Evolutionary conservation across 2,329 filamentous ascomycete genomes (phyloP).

Genomic region (Botrytis squamosa): DNA sequence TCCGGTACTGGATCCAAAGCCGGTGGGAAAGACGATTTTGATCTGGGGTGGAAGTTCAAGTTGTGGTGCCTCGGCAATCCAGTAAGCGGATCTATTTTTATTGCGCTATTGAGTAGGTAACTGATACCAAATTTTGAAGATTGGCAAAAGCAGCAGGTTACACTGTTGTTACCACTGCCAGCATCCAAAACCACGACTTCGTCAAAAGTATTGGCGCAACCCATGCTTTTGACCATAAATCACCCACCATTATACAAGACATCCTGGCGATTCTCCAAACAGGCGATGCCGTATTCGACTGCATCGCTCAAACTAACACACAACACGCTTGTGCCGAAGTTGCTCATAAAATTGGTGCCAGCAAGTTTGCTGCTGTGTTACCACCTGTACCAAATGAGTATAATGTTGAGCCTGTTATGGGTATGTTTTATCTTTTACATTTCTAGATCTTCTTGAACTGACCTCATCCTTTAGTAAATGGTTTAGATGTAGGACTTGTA

Average conservation of each 20-base stretch:
- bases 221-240: constrained; percentile 47
- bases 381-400: constrained; percentile 26
- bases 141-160: constrained; percentile 40
- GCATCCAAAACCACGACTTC: constrained; percentile 45
- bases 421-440: constrained; percentile 25
- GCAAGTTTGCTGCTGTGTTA: constrained; percentile 26
- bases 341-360: constrained; percentile 33
- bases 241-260: constrained; percentile 24
- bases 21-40: constrained; percentile 28
- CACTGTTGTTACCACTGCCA: constrained; percentile 47
- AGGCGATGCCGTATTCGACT: constrained; percentile 31
- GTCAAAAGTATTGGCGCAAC: constrained; percentile 46
- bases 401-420: constrained; percentile 32
- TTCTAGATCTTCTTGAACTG: constrained; percentile 13
- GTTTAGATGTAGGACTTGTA: constrained; percentile 32
- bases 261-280: constrained; percentile 25
- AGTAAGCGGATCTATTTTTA: constrained; percentile 1
- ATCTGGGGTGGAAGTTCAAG: constrained; percentile 34
- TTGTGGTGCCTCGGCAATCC: constrained; percentile 29
- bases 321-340: constrained; percentile 37
- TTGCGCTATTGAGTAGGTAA: neutral
- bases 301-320: constrained; percentile 32
- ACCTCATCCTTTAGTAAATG: constrained; percentile 30
- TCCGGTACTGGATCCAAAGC: constrained; percentile 23
- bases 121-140: neutral